Evolutionary conservation across 345 rosid species (phyloP).

Genomic region (Sonneratia caseolaris): DNA sequence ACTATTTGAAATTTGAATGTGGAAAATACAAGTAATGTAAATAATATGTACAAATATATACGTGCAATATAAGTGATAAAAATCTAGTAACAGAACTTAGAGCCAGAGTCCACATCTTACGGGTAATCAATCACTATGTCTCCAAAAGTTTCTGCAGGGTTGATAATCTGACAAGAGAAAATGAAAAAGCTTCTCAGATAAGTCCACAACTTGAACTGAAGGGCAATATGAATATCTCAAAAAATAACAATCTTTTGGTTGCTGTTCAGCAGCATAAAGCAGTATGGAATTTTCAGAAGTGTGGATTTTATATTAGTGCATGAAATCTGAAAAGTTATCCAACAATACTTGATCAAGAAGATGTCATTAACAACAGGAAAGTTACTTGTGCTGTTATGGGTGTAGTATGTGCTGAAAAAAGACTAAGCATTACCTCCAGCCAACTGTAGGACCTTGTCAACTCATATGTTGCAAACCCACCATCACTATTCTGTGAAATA

Average conservation of each 20-base stretch:
- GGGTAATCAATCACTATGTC: conserved; percentile 94
- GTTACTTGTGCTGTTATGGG: not conserved
- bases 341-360: not conserved
- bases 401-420: not conserved
- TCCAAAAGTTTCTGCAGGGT: conserved; percentile 98
- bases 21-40: not conserved
- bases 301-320: not conserved
- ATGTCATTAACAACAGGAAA: not conserved
- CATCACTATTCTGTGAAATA: conserved; percentile 55
- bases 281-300: not conserved
- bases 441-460: conserved; percentile 81
- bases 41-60: not conserved
- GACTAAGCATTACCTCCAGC: conserved; percentile 58
- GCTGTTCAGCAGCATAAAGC: not conserved
- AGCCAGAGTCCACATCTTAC: conserved; percentile 41
- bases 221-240: not conserved
- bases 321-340: not conserved
- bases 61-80: not conserved
- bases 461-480: conserved; percentile 86
- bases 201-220: not conserved
- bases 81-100: conserved; percentile 3
- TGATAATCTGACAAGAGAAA: conserved; percentile 48
- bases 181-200: not conserved
- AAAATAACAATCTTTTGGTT: not conserved
- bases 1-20: not conserved